Conservation (phyloP, 1,139 yeast species). For the Martiniozyma asiatica region DNA sequence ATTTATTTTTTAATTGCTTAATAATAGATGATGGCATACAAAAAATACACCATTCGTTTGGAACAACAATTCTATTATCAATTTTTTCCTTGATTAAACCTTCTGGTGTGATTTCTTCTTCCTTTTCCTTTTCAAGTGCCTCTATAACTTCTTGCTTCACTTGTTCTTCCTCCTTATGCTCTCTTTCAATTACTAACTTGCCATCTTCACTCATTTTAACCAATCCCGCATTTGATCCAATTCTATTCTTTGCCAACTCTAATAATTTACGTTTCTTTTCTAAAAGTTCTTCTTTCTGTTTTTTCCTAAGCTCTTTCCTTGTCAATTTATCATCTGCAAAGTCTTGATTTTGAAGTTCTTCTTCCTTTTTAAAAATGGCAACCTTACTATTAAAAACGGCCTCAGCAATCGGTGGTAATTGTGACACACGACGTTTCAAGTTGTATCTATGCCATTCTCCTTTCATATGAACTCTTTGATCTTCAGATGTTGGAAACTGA, state of each 20-base stretch:
- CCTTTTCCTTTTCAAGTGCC: constrained; percentile 13
- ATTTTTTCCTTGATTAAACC: constrained; percentile 46
- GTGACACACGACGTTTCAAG: constrained; percentile 48
- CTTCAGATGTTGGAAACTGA: constrained; percentile 61
- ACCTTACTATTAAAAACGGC: constrained; percentile 36
- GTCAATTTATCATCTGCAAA: constrained; percentile 22
- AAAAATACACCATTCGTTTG: constrained; percentile 67
- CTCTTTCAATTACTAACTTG: constrained; percentile 11
- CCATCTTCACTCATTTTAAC: constrained; percentile 19
- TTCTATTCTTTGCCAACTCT: constrained; percentile 47
- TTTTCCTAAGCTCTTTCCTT: constrained; percentile 53
- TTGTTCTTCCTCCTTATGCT: constrained; percentile 10
- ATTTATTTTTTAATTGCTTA: constrained; percentile 2
- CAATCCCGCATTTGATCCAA: constrained; percentile 29
- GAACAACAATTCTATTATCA: constrained; percentile 53
- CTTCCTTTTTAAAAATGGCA: constrained; percentile 22
- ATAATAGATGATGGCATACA: constrained; percentile 26
- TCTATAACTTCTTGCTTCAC: constrained; percentile 11
- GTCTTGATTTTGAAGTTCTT: constrained; percentile 6
- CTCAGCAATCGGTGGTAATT: constrained; percentile 44
- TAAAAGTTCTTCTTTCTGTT: constrained; percentile 50
- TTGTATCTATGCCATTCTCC: constrained; percentile 71
- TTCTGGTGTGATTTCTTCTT: constrained; percentile 25
- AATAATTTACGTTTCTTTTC: constrained; percentile 52
- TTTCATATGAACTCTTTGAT: constrained; percentile 85